Percentiles rank a stretch among this genome's conserved stretches.
Conservation (phyloP, 306 rosid species). For the Gleditsia sinensis region DNA sequence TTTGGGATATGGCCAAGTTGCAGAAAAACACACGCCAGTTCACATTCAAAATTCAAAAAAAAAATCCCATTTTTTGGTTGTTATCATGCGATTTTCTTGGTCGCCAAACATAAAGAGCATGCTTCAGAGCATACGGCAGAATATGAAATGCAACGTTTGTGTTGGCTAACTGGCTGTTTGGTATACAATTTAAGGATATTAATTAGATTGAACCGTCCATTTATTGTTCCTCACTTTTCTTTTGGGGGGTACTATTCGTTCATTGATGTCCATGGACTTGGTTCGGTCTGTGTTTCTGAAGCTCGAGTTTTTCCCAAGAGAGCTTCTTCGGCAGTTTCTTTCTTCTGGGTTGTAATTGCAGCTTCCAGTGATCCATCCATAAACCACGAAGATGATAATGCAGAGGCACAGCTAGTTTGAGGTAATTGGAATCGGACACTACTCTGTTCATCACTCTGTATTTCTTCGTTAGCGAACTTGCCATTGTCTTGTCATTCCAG, state of each 20-base stretch:
- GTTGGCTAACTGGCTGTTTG: slow-evolving; percentile 41
- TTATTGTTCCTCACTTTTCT: slow-evolving; percentile 20
- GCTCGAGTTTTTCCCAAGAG: not conserved
- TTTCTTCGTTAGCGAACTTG: not conserved
- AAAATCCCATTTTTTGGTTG: not conserved
- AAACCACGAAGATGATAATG: not conserved
- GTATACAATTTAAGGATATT: slow-evolving; percentile 43
- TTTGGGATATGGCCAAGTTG: not conserved
- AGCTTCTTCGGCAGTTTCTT: not conserved
- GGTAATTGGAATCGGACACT: slow-evolving; percentile 15
- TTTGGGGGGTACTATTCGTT: no score
- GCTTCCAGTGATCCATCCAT: slow-evolving; percentile 14
- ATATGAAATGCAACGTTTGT: slow-evolving; percentile 26
- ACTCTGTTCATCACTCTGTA: not conserved
- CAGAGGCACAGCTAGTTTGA: not conserved
- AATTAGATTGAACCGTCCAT: slow-evolving; percentile 48
- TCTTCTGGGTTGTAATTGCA: slow-evolving; percentile 25
- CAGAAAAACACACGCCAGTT: not conserved
- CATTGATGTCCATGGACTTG: no score
- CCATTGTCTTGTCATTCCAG: not conserved
- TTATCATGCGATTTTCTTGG: slow-evolving; percentile 33
- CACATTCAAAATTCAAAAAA: not conserved
- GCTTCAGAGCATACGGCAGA: no score
- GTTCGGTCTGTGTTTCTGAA: not conserved
- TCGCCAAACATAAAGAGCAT: slow-evolving; percentile 30